Percentiles rank a stretch among this genome's conserved stretches.
These are phyloP conservation scores for Lanzia echinophila DNA, from an alignment of 2,329 filamentous ascomycete genomes.

Conservation along the genomic window DNA sequence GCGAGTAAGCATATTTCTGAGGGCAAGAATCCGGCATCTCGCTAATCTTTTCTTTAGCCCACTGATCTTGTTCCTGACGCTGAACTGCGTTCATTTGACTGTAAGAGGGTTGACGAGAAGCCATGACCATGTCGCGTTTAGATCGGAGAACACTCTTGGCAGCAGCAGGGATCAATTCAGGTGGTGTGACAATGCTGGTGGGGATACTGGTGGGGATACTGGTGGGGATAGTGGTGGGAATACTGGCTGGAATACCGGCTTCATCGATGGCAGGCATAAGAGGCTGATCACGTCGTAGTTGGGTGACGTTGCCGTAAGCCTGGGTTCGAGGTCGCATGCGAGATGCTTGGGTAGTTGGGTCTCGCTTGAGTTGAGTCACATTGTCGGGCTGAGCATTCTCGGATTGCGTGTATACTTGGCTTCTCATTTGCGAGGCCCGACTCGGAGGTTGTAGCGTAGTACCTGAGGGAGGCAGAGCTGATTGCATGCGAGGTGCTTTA, in stretches of 20 bases:
- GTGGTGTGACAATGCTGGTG: background rate
- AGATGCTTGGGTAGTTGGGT: background rate
- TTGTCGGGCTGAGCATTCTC: background rate
- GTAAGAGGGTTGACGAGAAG: constrained; percentile 12
- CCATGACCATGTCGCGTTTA: constrained; percentile 12
- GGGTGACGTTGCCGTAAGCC: background rate
- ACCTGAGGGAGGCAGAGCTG: background rate
- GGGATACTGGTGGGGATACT: background rate
- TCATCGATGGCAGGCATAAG: background rate
- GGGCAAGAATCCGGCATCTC: constrained; percentile 8
- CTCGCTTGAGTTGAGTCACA: background rate
- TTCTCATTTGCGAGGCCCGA: background rate
- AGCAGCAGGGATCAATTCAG: background rate
- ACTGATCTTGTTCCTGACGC: constrained; percentile 15
- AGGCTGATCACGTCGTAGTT: background rate
- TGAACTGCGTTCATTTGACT: constrained; percentile 5
- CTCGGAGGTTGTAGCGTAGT: background rate
- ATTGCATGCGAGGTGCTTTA: background rate
- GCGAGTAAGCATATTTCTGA: constrained; percentile 8
- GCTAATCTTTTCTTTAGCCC: constrained; percentile 12
- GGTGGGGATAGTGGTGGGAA: background rate
- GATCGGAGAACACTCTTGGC: background rate
- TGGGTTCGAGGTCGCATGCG: background rate
- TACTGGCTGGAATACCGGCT: background rate
- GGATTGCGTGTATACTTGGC: background rate